Percentiles rank a stretch among this genome's conserved stretches.
Evolutionary conservation across 257 asterid genomes (phyloP).

Genomic region (Solanum corneliomulleri): DNA sequence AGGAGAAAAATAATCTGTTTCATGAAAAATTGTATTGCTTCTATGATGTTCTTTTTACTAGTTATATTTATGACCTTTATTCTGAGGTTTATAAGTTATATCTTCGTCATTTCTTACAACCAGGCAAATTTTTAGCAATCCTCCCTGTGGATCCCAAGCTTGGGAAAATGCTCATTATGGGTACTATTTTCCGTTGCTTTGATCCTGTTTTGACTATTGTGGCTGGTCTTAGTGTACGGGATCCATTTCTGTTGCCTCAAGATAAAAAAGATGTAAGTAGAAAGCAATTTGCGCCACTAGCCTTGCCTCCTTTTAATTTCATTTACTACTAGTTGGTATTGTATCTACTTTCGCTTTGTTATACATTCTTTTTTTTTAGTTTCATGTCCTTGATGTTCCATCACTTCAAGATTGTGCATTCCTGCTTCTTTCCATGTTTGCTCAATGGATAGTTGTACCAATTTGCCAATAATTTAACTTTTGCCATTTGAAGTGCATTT

Average conservation of each 20-base stretch:
- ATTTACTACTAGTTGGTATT: not conserved
- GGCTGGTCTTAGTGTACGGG: constrained; percentile 93
- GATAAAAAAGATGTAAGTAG: constrained; percentile 89
- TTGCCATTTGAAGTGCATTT: not conserved
- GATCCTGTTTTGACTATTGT: constrained; percentile 91
- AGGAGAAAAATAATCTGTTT: not conserved
- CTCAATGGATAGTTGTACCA: not conserved
- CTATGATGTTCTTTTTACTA: not conserved
- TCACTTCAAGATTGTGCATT: not conserved
- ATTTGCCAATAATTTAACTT: not conserved
- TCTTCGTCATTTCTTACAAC: constrained; percentile 5
- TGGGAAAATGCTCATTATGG: constrained; percentile 96
- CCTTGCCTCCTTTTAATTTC: not conserved
- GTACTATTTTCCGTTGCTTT: constrained; percentile 82
- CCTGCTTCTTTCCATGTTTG: not conserved
- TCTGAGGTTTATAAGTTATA: not conserved
- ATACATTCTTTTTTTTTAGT: not conserved
- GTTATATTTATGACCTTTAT: not conserved
- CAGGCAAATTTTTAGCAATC: constrained; percentile 82
- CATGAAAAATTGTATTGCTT: not conserved
- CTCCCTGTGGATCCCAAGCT: constrained; percentile 99
- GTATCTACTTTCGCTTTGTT: not conserved
- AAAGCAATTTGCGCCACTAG: not conserved
- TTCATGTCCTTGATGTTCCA: not conserved
- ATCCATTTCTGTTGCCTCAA: constrained; percentile 96